Base-by-base conservation (phyloP, 169 alveolate genomes). In the Plasmodium berghei region DNA sequence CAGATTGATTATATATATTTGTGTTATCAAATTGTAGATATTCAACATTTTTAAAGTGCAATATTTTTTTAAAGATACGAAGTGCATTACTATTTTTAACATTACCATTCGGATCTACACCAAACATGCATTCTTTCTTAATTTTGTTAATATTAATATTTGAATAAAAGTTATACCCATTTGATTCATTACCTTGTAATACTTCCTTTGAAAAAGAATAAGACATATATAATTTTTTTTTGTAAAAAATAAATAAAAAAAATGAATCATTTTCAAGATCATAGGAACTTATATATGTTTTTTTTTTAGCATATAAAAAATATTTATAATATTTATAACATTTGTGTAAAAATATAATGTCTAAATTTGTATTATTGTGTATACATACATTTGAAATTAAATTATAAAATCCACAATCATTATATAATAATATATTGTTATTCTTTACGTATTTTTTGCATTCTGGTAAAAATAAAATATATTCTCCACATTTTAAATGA, bases 281-380 rank as follows among this genome's bases (percentile, higher is more conserved):
- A 24, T 58, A 80, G 14, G 71, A 16, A 10, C 5, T 80, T 16
- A 66, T 42, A 63, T 80, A 80, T 5, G 71, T 52, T 61, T 42
- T 10, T 56, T 62, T 80, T 71, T 62, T 80, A 1, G 90, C 22
- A 67, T 54, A 67, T 55, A 67, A 55, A 42, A 67, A 24, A 5
- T 18, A 20, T n/a, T 59, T 80, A 9, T 80, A 59, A 24, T 49
- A 66, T 42, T 80, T 80, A 9, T 80, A 59, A 14, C 18, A 66
- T 42, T 80, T 80, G 67, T 54, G 40, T 28, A 80, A 61, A 61
- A 80, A 72, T 9, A 67, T 24, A 20, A 80, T 67, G 48, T 80
- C 83, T 48, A 28, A 18, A 3, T 80, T 80, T 1, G 85, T 66
- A n/a, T 80, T 61, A 62, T 80, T 80, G 46, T 66, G 66, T 26